Evolutionary conservation across 2,329 filamentous ascomycete species (phyloP), one percentile per base, ranked within the genome.

Genomic region (Orbilia quercus): DNA sequence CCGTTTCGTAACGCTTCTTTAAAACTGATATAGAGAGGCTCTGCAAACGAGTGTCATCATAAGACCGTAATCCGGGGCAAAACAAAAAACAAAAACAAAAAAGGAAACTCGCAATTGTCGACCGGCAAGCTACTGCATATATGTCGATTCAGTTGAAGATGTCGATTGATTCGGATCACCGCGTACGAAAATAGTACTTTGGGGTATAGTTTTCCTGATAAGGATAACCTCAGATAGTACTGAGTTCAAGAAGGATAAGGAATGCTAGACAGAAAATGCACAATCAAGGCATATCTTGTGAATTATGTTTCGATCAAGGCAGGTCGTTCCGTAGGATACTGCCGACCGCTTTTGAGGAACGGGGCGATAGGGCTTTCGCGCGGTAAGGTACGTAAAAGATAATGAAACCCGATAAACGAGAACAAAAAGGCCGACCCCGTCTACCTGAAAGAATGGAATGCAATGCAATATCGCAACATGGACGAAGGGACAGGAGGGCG

Each of bases 401-500:
- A 64, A 44, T 42, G 40, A 53, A 54, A 64, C 40, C 14, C 50
- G 44, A 69, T 53, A 54, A 34, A 51, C 22, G 34, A 55, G 62
- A 60, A 64, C 38, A 34, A 63, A 59, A 42, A 48, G 58, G 60
- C 58, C 66, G 47, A 62, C 45, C 58, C 67, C 60, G 69, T 73
- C 69, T 73, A 73, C 53, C 60, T 60, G 66, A 67, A 66, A 65
- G 69, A 73, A 73, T 73, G 69, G 54, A 73, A 72, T 72, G 28
- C 44, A 72, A 66, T 72, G 28, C 44, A 72, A 66, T 73, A 54
- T 57, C 60, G 60, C 40, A 62, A 57, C 69, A 65, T 73, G 59
- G 47, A 64, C 12, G 42, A 63, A 20, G 20, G n/a, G 58, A 62
- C 60, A 64, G 69, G 69, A 73, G 62, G n/a, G 59, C 47, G 44